Evolutionary conservation across 1,284 basidiomycete species (phyloP).

Genomic region (Porogramme epimiltina): DNA sequence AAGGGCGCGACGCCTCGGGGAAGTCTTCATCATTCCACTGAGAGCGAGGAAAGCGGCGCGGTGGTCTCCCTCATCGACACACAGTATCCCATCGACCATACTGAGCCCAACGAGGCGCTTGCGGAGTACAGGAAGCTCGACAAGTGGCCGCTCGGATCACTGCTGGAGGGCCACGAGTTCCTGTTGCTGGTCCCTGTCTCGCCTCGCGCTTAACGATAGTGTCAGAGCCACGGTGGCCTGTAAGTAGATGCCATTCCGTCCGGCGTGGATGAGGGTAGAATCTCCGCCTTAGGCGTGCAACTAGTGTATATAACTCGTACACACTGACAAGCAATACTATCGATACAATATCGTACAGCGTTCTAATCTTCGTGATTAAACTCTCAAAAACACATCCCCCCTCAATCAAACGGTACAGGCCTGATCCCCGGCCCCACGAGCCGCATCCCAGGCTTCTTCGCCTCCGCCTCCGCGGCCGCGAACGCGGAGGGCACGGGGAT

Average conservation of each 20-base stretch:
- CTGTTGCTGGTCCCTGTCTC: slow-evolving; percentile 7
- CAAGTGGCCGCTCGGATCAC: slow-evolving; percentile 15
- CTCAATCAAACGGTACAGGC: slow-evolving; percentile 82
- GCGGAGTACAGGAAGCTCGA: slow-evolving; percentile 3
- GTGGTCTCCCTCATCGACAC: slow-evolving; percentile 13
- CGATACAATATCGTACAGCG: too few species aligned
- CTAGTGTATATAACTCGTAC: too few species aligned
- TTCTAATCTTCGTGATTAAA: background rate
- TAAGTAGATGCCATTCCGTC: too few species aligned
- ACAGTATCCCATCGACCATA: slow-evolving; percentile 19
- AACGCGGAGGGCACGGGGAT: slow-evolving; percentile 87
- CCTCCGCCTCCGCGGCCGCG: slow-evolving; percentile 66
- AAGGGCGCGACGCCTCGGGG: too few species aligned
- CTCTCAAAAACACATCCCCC: background rate
- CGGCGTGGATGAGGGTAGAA: too few species aligned
- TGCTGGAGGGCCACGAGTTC: slow-evolving; percentile 18
- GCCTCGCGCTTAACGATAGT: too few species aligned
- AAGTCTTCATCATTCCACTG: too few species aligned
- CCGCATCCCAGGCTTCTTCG: slow-evolving; percentile 40
- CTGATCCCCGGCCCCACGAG: slow-evolving; percentile 66
- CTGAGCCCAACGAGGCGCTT: slow-evolving; percentile 13
- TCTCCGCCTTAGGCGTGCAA: too few species aligned
- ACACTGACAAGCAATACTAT: too few species aligned
- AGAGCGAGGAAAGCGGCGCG: too few species aligned
- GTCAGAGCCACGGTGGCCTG: too few species aligned